Evolutionary conservation across 1,284 basidiomycete species (phyloP).

Genomic region (Melampsora americana): DNA sequence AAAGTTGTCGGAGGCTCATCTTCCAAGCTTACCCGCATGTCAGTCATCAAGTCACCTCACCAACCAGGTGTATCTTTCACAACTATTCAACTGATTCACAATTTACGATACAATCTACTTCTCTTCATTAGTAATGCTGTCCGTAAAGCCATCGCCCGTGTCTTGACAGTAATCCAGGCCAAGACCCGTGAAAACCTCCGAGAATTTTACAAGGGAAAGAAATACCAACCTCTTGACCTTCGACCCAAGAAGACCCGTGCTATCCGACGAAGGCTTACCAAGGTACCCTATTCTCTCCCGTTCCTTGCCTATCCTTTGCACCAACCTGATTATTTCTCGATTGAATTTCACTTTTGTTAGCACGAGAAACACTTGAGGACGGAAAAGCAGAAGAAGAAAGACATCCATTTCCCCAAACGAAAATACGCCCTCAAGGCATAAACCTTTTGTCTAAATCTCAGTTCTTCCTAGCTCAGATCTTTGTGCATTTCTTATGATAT

Average conservation of each 20-base stretch:
- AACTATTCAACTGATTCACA: neutral
- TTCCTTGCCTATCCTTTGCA: constrained; percentile 45
- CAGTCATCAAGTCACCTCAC: constrained; percentile 55
- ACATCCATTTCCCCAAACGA: constrained; percentile 77
- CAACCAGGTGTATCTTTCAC: neutral
- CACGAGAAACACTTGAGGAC: constrained; percentile 79
- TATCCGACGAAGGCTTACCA: constrained; percentile 89
- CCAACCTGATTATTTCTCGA: constrained; percentile 18
- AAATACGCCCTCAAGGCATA: constrained; percentile 69
- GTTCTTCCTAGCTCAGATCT: too few relatives aligned
- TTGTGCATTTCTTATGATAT: too few relatives aligned
- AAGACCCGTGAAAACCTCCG: constrained; percentile 95
- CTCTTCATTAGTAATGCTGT: constrained; percentile 72
- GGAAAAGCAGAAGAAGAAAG: constrained; percentile 85
- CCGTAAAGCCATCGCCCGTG: constrained; percentile 98
- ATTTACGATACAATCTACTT: neutral
- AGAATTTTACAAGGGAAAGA: constrained; percentile 98
- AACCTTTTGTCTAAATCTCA: constrained; percentile 4
- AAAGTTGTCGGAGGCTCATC: constrained; percentile 96
- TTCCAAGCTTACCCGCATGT: constrained; percentile 97
- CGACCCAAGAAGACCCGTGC: constrained; percentile 98
- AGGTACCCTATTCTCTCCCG: constrained; percentile 60
- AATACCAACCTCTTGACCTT: constrained; percentile 94
- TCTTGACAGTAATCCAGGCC: constrained; percentile 97
- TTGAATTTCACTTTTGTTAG: constrained; percentile 55